Base-by-base conservation (phyloP, 257 asterid species). In the Henckelia pumila region DNA sequence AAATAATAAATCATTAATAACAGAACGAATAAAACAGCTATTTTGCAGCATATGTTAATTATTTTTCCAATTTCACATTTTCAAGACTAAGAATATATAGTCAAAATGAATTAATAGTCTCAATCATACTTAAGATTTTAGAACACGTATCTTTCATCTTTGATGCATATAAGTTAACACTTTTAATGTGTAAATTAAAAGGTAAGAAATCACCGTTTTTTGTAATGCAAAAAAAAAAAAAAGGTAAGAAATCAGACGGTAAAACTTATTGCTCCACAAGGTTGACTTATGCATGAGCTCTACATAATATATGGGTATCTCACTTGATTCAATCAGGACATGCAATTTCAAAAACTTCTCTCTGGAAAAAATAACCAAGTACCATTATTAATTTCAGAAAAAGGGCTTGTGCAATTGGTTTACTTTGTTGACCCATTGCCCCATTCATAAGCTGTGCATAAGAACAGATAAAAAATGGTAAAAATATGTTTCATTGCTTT, bases 371-470 rank as follows among this genome's bases (percentile, higher is more conserved):
- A 40, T 40, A 1, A 2, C 3, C 1, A 30, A 30, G 50, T 40
- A 40, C 50, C 50, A 40, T 8, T 11, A 40, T 17, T 28, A 59
- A 29, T 20, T 59, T 65, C 30, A 58, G 11, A 58, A 52, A 44
- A 23, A 72, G 1, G 17, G 63, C 44, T 9, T 35, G 64, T 37
- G 20, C 3, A 37, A 47, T 8, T 32, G 23, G 8, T 44, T 14
- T 19, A 24, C 22, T 21, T 52, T 5, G 20, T 62, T 68, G 28
- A 7, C n/a, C 30, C 73, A 65, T 63, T 73, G 28, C 65, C 8
- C 22, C 10, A 24, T 59, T 28, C 5, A n/a, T n/a, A n/a, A 11
- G 50, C 50, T 40, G 50, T 24, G 28, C 21, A 49, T 50, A 8
- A 66, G 68, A 69, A 60, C 23, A 4, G 50, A 30, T 61, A 52